These are phyloP conservation scores for Cylindrotheca fusiformis DNA, from an alignment of 108 stramenopile species.

Conservation along the genomic window DNA sequence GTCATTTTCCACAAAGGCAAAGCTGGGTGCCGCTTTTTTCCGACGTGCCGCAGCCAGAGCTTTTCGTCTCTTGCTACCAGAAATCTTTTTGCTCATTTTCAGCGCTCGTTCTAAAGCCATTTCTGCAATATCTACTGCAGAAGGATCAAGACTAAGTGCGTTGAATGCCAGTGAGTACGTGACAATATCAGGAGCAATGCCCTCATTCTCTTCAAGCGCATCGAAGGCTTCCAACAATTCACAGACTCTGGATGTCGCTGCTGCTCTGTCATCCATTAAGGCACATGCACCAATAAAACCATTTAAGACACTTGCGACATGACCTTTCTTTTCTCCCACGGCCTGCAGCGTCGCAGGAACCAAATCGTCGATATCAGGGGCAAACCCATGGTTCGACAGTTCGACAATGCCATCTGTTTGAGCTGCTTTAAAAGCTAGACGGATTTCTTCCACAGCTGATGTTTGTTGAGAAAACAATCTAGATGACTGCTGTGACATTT, in stretches of 20 bases:
- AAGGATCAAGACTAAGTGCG: slow-evolving; percentile 15
- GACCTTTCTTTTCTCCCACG: slow-evolving; percentile 27
- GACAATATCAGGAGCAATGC: slow-evolving; percentile 29
- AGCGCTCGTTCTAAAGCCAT: slow-evolving; percentile 48
- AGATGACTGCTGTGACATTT: background rate
- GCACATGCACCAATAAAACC: slow-evolving; percentile 54
- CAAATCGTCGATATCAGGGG: slow-evolving; percentile 21
- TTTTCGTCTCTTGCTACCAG: slow-evolving; percentile 60
- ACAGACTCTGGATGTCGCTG: background rate
- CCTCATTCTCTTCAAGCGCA: slow-evolving; percentile 7
- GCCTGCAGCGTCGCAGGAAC: slow-evolving; percentile 43
- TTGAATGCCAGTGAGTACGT: slow-evolving; percentile 24
- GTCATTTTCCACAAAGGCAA: slow-evolving; percentile 21
- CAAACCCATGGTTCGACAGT: background rate
- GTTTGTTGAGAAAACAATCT: background rate
- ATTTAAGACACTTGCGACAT: slow-evolving; percentile 46
- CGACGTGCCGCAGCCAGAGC: slow-evolving; percentile 49
- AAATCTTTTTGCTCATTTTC: slow-evolving; percentile 49
- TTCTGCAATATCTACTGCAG: slow-evolving; percentile 27
- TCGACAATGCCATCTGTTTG: slow-evolving; percentile 47
- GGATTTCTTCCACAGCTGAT: slow-evolving; percentile 1
- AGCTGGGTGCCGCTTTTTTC: slow-evolving; percentile 4
- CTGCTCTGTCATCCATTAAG: slow-evolving; percentile 3
- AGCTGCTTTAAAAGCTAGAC: slow-evolving; percentile 15
- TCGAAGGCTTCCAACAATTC: slow-evolving; percentile 18